Conservation (phyloP, 2,329 filamentous ascomycete species). For the Neofusicoccum sp. region DNA sequence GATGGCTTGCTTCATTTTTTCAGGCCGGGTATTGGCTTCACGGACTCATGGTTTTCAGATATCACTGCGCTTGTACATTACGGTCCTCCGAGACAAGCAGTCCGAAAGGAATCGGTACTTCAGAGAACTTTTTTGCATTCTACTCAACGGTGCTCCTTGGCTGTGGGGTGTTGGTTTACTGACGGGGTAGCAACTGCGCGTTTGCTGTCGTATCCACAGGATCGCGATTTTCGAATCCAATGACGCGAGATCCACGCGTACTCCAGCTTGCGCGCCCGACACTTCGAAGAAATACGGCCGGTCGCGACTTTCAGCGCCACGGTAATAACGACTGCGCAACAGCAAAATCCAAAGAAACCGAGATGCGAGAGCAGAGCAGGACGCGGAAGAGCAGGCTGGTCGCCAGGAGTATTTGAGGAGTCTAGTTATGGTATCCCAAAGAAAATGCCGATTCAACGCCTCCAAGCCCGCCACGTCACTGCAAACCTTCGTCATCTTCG, state of each 20-base stretch:
- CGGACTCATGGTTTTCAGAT: slow-evolving; percentile 20
- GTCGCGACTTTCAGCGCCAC: too few relatives aligned
- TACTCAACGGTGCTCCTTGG: neutral
- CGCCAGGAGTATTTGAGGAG: neutral
- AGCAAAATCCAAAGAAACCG: too few relatives aligned
- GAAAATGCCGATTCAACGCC: neutral
- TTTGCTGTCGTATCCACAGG: too few relatives aligned
- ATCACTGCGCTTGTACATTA: slow-evolving; percentile 37
- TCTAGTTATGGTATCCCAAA: slow-evolving; percentile 14
- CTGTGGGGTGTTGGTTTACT: too few relatives aligned
- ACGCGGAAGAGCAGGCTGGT: neutral
- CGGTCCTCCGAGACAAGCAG: slow-evolving; percentile 33
- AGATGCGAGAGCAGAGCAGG: too few relatives aligned
- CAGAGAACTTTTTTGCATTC: neutral
- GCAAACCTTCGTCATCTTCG: slow-evolving; percentile 47
- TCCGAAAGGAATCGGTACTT: slow-evolving; percentile 34
- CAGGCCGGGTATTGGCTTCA: slow-evolving; percentile 27
- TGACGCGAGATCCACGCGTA: neutral
- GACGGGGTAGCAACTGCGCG: too few relatives aligned
- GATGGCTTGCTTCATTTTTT: slow-evolving; percentile 42
- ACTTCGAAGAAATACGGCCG: neutral
- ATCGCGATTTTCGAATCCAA: neutral
- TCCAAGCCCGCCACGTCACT: neutral
- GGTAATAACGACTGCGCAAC: too few relatives aligned
- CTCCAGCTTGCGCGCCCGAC: neutral